Conservation (phyloP, 2,329 filamentous ascomycete genomes). For the Scytalidium lignicola region DNA sequence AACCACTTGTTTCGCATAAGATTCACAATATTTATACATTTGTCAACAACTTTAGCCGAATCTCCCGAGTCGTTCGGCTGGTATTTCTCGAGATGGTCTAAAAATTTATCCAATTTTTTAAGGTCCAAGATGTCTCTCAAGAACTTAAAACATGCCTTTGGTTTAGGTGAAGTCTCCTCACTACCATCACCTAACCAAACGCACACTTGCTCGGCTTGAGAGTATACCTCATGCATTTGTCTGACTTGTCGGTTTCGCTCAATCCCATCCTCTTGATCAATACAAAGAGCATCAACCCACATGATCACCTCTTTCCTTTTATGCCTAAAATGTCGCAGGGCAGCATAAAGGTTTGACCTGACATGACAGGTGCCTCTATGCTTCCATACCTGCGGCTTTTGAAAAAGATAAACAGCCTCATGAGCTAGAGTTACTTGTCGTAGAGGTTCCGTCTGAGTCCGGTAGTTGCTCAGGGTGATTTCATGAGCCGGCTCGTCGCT, state of each 20-base stretch:
- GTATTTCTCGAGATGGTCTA: no score
- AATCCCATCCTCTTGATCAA: slow-evolving; percentile 15
- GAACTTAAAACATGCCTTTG: not conserved
- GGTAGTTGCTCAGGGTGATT: no score
- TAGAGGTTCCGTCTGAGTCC: no score
- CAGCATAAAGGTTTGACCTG: slow-evolving; percentile 4
- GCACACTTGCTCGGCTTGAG: slow-evolving; percentile 10
- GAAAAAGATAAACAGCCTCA: not conserved
- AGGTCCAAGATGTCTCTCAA: slow-evolving; percentile 7
- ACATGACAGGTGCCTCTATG: not conserved
- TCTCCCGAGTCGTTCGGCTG: not conserved
- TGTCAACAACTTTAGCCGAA: not conserved
- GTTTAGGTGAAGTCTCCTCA: not conserved
- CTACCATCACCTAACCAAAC: slow-evolving; percentile 13
- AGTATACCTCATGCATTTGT: slow-evolving; percentile 9
- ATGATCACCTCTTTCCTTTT: slow-evolving; percentile 3
- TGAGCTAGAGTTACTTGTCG: not conserved
- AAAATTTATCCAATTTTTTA: not conserved
- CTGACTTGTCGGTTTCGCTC: slow-evolving; percentile 19
- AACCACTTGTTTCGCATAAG: slow-evolving; percentile 2
- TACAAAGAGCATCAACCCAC: slow-evolving; percentile 24
- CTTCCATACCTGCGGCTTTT: not conserved
- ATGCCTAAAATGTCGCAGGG: slow-evolving; percentile 9
- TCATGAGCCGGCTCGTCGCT: not conserved
- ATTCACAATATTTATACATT: not conserved